These are phyloP conservation scores for Candida pini DNA, from an alignment of 805 yeast species.

Conservation along the genomic window DNA sequence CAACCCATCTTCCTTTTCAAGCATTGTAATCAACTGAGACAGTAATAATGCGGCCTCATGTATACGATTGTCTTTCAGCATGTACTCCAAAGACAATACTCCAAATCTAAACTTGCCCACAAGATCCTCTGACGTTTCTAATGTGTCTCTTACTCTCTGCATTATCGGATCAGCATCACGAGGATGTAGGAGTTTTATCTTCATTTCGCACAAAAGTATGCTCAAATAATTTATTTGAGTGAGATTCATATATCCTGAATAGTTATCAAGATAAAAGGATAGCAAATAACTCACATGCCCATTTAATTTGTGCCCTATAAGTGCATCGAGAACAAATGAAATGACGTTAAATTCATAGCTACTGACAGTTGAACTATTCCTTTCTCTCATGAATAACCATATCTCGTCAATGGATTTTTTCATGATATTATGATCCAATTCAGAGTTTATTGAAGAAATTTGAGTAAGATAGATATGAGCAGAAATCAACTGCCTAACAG, in stretches of 20 bases:
- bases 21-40: too few species aligned
- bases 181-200: too few species aligned
- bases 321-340: slow-evolving; percentile 15
- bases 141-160: too few species aligned
- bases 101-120: too few species aligned
- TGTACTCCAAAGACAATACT: slow-evolving; percentile 29
- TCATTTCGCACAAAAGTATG: too few species aligned
- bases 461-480: slow-evolving; percentile 23
- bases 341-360: slow-evolving; percentile 30
- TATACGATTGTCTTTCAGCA: slow-evolving; percentile 16
- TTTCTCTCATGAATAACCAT: slow-evolving; percentile 4
- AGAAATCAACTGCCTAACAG: slow-evolving; percentile 12
- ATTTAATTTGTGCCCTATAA: slow-evolving; percentile 19
- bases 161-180: too few species aligned
- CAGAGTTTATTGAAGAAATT: slow-evolving; percentile 6
- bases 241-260: too few species aligned
- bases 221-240: too few species aligned
- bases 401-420: slow-evolving; percentile 7
- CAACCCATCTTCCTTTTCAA: slow-evolving; percentile 28
- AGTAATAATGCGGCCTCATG: slow-evolving; percentile 20
- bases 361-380: slow-evolving; percentile 5
- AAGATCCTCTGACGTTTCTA: too few species aligned
- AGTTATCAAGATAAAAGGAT: too few species aligned
- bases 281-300: slow-evolving; percentile 10
- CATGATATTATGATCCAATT: slow-evolving; percentile 6